Percentiles rank a stretch among this genome's conserved stretches.
phyloP scores from a whole-genome alignment of 2,329 filamentous ascomycete species.

The Fusarium longipes region DNA sequence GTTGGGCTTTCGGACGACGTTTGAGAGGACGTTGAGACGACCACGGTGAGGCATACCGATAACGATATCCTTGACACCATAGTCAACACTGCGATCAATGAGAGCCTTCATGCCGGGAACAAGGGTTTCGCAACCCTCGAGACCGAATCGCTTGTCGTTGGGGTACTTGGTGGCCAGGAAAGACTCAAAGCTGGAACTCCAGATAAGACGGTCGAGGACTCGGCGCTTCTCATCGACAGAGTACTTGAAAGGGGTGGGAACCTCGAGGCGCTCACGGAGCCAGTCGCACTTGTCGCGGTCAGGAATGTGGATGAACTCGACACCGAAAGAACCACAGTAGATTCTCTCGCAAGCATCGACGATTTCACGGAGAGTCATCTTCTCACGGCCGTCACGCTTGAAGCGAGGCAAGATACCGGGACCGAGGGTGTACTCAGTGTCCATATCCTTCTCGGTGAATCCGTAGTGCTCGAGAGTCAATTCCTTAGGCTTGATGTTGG shows the following conservation, averaged over 20 bases:
- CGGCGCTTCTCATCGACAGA: constrained; percentile 98
- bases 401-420: constrained; percentile 96
- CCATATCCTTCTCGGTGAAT: constrained; percentile 93
- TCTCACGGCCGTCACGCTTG: constrained; percentile 86
- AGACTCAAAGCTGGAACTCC: constrained; percentile 96
- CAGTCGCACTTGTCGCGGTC: constrained; percentile 98
- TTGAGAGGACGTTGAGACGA: constrained; percentile 96
- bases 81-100: constrained; percentile 98
- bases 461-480: constrained; percentile 92
- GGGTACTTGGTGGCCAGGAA: constrained; percentile 98
- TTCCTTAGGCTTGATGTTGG: constrained; percentile 90
- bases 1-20: constrained; percentile 98
- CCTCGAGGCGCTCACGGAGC: constrained; percentile 94
- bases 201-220: constrained; percentile 96
- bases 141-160: constrained; percentile 99
- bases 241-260: constrained; percentile 95
- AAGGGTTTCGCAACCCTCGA: constrained; percentile 95
- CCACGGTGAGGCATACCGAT: constrained; percentile 99
- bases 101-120: constrained; percentile 99
- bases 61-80: constrained; percentile 98
- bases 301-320: constrained; percentile 99
- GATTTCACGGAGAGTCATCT: constrained; percentile 97
- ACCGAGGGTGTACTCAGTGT: constrained; percentile 90
- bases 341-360: constrained; percentile 92
- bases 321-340: constrained; percentile 96